Evolutionary conservation across 2,329 filamentous ascomycete species (phyloP).

Genomic region (Mollisiaceae sp.): DNA sequence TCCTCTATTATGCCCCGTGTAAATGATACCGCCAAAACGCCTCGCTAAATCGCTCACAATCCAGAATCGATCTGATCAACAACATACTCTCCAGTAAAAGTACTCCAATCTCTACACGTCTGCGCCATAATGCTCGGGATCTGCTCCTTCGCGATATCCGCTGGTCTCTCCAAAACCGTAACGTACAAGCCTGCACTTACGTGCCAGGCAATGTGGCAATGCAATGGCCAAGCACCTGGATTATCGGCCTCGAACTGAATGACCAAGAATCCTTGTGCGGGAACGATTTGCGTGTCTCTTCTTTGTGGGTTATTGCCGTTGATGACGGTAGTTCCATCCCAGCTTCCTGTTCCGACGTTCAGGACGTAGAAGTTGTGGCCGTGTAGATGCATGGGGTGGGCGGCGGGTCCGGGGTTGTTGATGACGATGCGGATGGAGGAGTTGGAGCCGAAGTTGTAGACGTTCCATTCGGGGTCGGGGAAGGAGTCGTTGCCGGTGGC

Average conservation of each 20-base stretch:
- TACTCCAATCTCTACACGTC: conserved; percentile 58
- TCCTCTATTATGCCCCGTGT: not conserved
- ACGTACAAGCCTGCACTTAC: conserved; percentile 48
- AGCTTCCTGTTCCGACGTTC: conserved; percentile 51
- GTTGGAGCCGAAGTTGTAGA: conserved; percentile 57
- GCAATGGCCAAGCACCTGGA: conserved; percentile 57
- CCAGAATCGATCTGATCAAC: conserved; percentile 41
- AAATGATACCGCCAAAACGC: not conserved
- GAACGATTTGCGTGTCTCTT: conserved; percentile 55
- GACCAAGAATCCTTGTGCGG: conserved; percentile 48
- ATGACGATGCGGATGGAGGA: conserved; percentile 62
- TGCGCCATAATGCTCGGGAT: conserved; percentile 59
- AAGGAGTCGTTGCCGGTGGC: conserved; percentile 53
- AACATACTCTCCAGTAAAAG: conserved; percentile 14
- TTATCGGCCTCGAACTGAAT: conserved; percentile 55
- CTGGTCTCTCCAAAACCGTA: conserved; percentile 47
- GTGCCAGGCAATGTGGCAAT: conserved; percentile 59
- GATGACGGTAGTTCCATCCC: conserved; percentile 36
- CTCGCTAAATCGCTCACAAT: conserved; percentile 11
- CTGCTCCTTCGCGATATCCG: conserved; percentile 45
- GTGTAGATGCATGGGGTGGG: conserved; percentile 72
- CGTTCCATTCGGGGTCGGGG: conserved; percentile 55
- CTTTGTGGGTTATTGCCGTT: conserved; percentile 55
- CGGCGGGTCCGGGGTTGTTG: conserved; percentile 50
- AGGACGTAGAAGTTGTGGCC: conserved; percentile 74